A percentile compares a stretch with the other conserved stretches of the same genome.
These are phyloP conservation scores for Papiliotrema fonsecae DNA, from an alignment of 1,284 basidiomycete genomes.

Conservation along the genomic window DNA sequence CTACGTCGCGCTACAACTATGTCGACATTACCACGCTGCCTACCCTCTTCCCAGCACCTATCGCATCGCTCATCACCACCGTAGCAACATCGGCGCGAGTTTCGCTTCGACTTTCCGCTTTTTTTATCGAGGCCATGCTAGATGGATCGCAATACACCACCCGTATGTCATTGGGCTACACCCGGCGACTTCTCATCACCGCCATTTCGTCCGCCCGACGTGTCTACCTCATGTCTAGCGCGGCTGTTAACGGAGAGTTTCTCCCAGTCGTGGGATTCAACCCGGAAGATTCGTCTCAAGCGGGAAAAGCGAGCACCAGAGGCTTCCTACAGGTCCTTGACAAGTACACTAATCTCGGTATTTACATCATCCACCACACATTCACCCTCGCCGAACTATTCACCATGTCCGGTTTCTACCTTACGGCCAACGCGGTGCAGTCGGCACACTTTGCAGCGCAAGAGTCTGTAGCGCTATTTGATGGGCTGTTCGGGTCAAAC, in stretches of 20 bases:
- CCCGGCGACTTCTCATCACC: slow-evolving; percentile 44
- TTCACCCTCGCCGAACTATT: slow-evolving; percentile 54
- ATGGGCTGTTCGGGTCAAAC: slow-evolving; percentile 53
- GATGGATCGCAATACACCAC: slow-evolving; percentile 40
- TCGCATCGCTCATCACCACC: slow-evolving; percentile 47
- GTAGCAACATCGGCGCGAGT: slow-evolving; percentile 45
- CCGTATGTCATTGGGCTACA: slow-evolving; percentile 40
- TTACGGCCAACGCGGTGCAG: slow-evolving; percentile 44
- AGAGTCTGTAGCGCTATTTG: slow-evolving; percentile 52
- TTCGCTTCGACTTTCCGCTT: slow-evolving; percentile 42
- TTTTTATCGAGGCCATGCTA: slow-evolving; percentile 49
- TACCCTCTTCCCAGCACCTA: slow-evolving; percentile 44
- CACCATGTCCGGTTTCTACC: slow-evolving; percentile 52
- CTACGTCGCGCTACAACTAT: background rate
- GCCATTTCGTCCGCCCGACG: slow-evolving; percentile 47
- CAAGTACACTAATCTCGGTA: slow-evolving; percentile 53
- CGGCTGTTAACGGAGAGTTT: slow-evolving; percentile 18
- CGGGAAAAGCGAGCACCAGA: too few species aligned
- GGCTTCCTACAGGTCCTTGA: slow-evolving; percentile 50
- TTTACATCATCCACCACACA: slow-evolving; percentile 52
- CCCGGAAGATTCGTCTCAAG: slow-evolving; percentile 11
- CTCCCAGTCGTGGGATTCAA: slow-evolving; percentile 22
- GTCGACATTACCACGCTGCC: slow-evolving; percentile 13
- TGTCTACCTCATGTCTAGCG: slow-evolving; percentile 40
- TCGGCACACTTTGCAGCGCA: slow-evolving; percentile 48